Evolutionary conservation across 2,329 filamentous ascomycete genomes (phyloP).

Genomic region (Fusarium anguioides): DNA sequence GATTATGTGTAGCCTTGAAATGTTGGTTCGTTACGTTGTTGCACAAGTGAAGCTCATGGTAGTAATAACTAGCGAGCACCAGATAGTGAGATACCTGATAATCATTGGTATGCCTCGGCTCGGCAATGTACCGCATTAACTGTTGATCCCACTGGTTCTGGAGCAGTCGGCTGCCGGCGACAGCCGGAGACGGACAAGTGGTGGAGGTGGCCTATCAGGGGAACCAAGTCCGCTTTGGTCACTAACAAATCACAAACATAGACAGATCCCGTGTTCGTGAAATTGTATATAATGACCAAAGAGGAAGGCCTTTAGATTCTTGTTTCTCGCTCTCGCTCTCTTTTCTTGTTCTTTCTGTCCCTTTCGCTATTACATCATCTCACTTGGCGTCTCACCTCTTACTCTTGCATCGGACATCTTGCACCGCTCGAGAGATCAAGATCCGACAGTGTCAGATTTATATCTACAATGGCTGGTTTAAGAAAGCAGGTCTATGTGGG

Average conservation of each 20-base stretch:
- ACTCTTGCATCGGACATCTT: background rate
- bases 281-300: slow-evolving; percentile 21
- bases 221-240: slow-evolving; percentile 22
- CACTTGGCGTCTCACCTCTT: background rate
- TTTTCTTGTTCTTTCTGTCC: background rate
- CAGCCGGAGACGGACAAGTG: slow-evolving; percentile 30
- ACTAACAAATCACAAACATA: slow-evolving; percentile 13
- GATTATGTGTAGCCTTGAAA: background rate
- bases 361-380: slow-evolving; percentile 11
- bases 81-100: background rate
- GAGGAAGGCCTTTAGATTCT: background rate
- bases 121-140: background rate
- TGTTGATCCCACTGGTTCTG: background rate
- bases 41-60: background rate
- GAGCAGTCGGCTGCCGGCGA: slow-evolving; percentile 44
- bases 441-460: slow-evolving; percentile 1
- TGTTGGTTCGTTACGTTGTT: background rate
- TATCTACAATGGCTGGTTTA: slow-evolving; percentile 26
- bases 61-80: slow-evolving; percentile 23
- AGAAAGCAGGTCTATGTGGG: slow-evolving; percentile 63
- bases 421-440: background rate
- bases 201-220: slow-evolving; percentile 43
- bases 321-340: background rate
- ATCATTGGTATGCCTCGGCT: background rate
- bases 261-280: slow-evolving; percentile 16